Percentiles rank a stretch among this genome's conserved stretches.
Evolutionary conservation across 768 basidiomycete species (phyloP).

Genomic region (Austroboletus eburneus): DNA sequence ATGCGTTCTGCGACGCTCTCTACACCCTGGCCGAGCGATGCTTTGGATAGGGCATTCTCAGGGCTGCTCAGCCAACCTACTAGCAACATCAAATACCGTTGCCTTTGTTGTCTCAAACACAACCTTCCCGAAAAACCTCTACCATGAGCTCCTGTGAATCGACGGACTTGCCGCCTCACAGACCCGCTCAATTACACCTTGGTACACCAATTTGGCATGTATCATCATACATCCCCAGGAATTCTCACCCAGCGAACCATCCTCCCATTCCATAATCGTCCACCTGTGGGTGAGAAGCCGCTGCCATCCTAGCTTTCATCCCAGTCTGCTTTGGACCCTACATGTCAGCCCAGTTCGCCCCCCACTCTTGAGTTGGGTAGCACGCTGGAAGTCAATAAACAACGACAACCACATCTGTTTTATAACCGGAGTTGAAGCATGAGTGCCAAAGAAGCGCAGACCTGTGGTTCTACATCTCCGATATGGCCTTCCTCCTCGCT

Average conservation of each 20-base stretch:
- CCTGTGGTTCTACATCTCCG: conserved; percentile 21
- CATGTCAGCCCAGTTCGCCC: conserved; percentile 12
- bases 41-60: conserved; percentile 13
- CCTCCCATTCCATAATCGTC: conserved; percentile 1
- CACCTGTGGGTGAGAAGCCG: conserved; percentile 9
- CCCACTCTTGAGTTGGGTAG: conserved; percentile 21
- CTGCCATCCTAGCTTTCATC: conserved; percentile 16
- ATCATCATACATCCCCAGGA: conserved; percentile 18
- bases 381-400: conserved; percentile 25
- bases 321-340: conserved; percentile 24
- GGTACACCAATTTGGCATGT: conserved; percentile 20
- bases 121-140: conserved; percentile 20
- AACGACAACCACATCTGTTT: conserved; percentile 30
- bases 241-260: conserved; percentile 9
- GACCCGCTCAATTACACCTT: conserved; percentile 14
- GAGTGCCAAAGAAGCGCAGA: conserved; percentile 56
- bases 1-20: conserved; percentile 27
- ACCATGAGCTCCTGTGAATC: conserved; percentile 24
- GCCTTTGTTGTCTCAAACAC: conserved; percentile 28
- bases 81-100: conserved; percentile 28
- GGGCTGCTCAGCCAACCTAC: conserved; percentile 15
- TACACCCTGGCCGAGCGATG: conserved; percentile 7
- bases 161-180: conserved; percentile 14
- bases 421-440: conserved; percentile 57
- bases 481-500: conserved; percentile 37